Conservation (phyloP, 2,329 filamentous ascomycete genomes). For the Epichloe sp. region DNA sequence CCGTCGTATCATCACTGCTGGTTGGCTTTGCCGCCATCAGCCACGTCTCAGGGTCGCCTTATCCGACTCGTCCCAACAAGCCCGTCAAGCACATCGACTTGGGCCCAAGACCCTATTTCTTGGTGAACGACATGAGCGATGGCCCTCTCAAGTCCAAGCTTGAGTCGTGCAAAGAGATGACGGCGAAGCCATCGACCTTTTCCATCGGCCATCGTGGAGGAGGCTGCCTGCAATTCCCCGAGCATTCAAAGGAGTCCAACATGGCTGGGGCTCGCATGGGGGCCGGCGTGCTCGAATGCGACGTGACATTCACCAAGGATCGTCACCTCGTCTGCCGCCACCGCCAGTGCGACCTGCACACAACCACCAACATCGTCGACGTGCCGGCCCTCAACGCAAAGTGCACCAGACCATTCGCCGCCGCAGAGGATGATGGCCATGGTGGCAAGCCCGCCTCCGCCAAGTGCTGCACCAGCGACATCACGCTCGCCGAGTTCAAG, state of each 20-base stretch:
- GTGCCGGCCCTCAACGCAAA: constrained; percentile 49
- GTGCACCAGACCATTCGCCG: constrained; percentile 48
- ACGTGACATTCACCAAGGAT: constrained; percentile 54
- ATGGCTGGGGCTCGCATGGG: constrained; percentile 54
- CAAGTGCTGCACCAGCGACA: constrained; percentile 59
- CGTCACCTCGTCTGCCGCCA: constrained; percentile 55
- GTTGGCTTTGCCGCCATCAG: constrained; percentile 17
- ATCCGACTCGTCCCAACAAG: constrained; percentile 13
- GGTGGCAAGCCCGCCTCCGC: constrained; percentile 36
- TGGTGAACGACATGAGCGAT: constrained; percentile 49
- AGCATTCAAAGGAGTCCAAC: constrained; percentile 47
- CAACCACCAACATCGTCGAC: constrained; percentile 53
- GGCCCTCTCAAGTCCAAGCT: constrained; percentile 47
- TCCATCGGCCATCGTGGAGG: constrained; percentile 51
- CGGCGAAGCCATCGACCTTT: constrained; percentile 38
- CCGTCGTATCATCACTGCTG: constrained; percentile 16
- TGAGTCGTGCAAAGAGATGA: constrained; percentile 41
- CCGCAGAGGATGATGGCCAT: constrained; percentile 22
- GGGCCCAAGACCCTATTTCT: constrained; percentile 50
- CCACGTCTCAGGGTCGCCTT: constrained; percentile 16
- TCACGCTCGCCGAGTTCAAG: constrained; percentile 55
- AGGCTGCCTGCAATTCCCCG: constrained; percentile 49
- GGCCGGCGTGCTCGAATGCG: constrained; percentile 53
- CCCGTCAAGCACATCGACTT: constrained; percentile 39
- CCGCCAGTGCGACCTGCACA: constrained; percentile 54